phyloP scores from a whole-genome alignment of 306 rosid species.

The Alnus glutinosa region DNA sequence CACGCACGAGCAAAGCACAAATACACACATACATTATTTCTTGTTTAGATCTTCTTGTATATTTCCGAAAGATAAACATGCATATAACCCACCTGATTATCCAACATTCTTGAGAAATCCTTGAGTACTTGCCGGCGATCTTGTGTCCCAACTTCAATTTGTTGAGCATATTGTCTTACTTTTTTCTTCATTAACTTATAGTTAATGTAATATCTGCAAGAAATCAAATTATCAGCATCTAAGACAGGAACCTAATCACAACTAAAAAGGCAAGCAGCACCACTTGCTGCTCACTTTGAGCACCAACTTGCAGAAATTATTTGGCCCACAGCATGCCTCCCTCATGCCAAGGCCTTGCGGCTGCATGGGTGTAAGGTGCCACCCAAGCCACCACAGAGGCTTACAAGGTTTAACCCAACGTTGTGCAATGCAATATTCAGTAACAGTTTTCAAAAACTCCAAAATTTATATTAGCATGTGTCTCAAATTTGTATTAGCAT shows the following conservation, averaged over 20 bases:
- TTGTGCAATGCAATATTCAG: not conserved
- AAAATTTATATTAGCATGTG: not conserved
- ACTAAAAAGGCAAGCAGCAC: not conserved
- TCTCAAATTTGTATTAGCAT: not conserved
- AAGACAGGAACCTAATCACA: conserved; percentile 13
- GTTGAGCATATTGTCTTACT: conserved; percentile 81
- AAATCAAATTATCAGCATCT: conserved; percentile 19
- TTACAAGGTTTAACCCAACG: too few relatives aligned
- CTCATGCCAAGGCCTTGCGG: too few relatives aligned
- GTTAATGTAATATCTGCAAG: conserved; percentile 85
- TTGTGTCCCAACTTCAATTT: conserved; percentile 75
- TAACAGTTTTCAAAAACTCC: not conserved
- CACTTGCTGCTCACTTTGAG: too few relatives aligned
- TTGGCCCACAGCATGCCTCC: too few relatives aligned
- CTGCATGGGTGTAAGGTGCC: too few relatives aligned
- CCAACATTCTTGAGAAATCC: conserved; percentile 97
- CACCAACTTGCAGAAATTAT: too few relatives aligned
- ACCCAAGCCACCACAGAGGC: too few relatives aligned
- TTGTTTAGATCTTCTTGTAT: not conserved
- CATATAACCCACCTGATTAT: conserved; percentile 66
- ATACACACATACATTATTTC: not conserved
- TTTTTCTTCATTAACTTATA: conserved; percentile 95
- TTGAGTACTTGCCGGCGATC: conserved; percentile 87
- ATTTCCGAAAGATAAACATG: conserved; percentile 16
- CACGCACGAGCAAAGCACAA: not conserved